Evolutionary conservation across 2,329 filamentous ascomycete genomes (phyloP).

Genomic region (Microthyrium microscopicum): DNA sequence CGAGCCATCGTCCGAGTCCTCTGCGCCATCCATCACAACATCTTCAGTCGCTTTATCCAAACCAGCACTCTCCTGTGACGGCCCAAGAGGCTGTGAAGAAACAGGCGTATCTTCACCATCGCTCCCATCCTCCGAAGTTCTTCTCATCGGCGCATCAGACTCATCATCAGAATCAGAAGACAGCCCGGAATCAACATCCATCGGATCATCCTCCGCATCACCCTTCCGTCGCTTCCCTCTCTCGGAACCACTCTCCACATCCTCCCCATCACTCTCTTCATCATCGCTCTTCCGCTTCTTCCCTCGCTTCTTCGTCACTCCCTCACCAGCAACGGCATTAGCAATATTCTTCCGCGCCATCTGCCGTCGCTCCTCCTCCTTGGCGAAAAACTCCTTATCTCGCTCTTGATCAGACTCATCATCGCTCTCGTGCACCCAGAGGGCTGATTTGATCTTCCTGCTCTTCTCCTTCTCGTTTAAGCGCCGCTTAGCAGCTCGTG

Average conservation of each 20-base stretch:
- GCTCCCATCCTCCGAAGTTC: no score
- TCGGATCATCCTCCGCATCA: no score
- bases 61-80: neutral
- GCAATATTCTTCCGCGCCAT: conserved; percentile 11
- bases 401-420: conserved; percentile 74
- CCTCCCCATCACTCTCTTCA: no score
- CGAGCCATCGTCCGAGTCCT: neutral
- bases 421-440: conserved; percentile 70
- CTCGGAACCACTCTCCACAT: no score
- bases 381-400: conserved; percentile 58
- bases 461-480: conserved; percentile 61
- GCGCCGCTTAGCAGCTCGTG: conserved; percentile 43
- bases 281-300: neutral
- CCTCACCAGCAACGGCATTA: conserved; percentile 2
- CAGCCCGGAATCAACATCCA: no score
- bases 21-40: neutral
- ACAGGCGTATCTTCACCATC: conserved; percentile 28
- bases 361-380: conserved; percentile 51
- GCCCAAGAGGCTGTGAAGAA: conserved; percentile 17
- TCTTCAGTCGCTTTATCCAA: neutral
- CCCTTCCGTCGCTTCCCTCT: no score
- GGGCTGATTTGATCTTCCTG: conserved; percentile 64
- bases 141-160: no score
- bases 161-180: no score
- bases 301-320: neutral